Evolutionary conservation across 2,329 filamentous ascomycete genomes (phyloP).

Genomic region (Colletotrichum costaricense): DNA sequence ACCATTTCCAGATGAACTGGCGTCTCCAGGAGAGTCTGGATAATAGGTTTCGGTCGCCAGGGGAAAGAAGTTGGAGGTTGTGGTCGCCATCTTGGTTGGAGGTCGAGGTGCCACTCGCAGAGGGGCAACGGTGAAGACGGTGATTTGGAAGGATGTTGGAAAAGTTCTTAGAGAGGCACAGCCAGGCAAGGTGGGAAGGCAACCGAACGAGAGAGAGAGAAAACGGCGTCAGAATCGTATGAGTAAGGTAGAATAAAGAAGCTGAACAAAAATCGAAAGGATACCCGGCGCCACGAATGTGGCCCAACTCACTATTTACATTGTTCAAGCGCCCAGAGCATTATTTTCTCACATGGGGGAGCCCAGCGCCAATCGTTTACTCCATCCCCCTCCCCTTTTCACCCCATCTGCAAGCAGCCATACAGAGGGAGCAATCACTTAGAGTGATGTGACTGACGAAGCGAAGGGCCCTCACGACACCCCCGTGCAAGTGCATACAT

Average conservation of each 20-base stretch:
- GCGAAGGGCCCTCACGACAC: too few relatives aligned
- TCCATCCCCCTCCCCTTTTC: not conserved
- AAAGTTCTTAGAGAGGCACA: not conserved
- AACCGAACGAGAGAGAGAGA: not conserved
- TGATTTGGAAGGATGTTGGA: not conserved
- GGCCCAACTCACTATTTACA: conserved; percentile 36
- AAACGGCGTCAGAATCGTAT: conserved; percentile 32
- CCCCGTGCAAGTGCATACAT: conserved; percentile 20
- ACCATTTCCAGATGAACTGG: conserved; percentile 48
- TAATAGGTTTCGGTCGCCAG: conserved; percentile 54
- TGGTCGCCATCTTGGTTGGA: conserved; percentile 50
- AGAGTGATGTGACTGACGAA: not conserved
- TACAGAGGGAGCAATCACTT: not conserved
- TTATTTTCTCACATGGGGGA: not conserved
- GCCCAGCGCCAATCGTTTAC: conserved; percentile 16
- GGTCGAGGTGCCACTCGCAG: conserved; percentile 12
- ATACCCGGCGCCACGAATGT: conserved; percentile 36
- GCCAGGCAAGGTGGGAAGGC: not conserved
- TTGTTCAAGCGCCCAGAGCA: conserved; percentile 15
- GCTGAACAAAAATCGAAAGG: conserved; percentile 33
- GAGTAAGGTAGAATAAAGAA: conserved; percentile 33
- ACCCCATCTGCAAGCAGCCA: not conserved
- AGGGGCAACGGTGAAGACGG: not conserved
- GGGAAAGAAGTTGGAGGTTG: conserved; percentile 53
- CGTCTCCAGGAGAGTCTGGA: conserved; percentile 46